phyloP scores from a whole-genome alignment of 306 rosid species.

The Malus asiatica region DNA sequence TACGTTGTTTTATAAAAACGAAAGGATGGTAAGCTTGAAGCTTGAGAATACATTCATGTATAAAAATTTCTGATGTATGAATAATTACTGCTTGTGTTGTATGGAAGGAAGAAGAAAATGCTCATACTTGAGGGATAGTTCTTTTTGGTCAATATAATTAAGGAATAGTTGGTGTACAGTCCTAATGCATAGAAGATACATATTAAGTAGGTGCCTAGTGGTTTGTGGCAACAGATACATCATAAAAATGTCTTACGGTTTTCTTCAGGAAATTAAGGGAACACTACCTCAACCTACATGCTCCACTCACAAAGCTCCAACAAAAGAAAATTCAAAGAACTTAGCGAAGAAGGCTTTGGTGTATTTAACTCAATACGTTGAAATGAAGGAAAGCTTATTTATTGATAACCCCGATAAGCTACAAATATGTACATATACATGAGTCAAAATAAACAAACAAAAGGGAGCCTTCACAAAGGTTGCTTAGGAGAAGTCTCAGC shows the following conservation, averaged over 20 bases:
- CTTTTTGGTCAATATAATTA: background rate
- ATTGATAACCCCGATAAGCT: no score
- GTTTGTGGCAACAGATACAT: background rate
- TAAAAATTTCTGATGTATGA: background rate
- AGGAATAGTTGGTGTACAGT: background rate
- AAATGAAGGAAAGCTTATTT: no score
- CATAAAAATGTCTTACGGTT: background rate
- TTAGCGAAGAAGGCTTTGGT: no score
- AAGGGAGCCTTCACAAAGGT: no score
- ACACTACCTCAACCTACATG: no score
- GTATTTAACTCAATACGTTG: no score
- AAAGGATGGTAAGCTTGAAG: background rate
- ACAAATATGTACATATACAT: no score
- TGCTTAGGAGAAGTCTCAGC: no score
- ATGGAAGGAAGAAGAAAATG: background rate
- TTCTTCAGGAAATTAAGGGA: no score
- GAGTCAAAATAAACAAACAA: no score
- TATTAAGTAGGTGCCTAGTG: background rate
- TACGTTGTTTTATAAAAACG: background rate
- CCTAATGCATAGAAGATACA: constrained; percentile 1
- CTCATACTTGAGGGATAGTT: background rate
- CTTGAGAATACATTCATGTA: background rate
- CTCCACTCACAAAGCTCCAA: no score
- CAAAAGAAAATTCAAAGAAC: no score
- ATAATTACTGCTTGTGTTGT: background rate